Conservation (phyloP, 108 stramenopile species). For the Skeletonema costatum region DNA sequence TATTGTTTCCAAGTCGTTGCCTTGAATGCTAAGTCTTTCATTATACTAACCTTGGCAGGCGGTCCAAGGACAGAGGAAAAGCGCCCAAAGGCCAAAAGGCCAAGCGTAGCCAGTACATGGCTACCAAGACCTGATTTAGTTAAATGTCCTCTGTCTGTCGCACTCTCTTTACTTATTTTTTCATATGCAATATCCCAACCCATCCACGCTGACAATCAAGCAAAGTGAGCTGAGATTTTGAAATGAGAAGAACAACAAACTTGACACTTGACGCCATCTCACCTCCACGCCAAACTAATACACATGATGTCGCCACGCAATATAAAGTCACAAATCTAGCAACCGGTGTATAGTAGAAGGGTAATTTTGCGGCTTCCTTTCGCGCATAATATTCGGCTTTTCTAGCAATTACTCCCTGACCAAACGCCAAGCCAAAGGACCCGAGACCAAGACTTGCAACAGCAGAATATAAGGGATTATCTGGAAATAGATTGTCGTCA, state of each 20-base stretch:
- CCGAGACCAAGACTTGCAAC: conserved; percentile 18
- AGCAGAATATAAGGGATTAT: conserved; percentile 39
- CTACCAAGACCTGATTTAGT: conserved; percentile 50
- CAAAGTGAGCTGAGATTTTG: background rate
- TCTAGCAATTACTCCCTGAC: conserved; percentile 52
- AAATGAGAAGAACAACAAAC: background rate
- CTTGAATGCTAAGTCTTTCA: conserved; percentile 28
- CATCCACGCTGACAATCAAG: conserved; percentile 19
- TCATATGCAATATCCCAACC: too few species aligned
- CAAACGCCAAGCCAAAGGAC: conserved; percentile 40
- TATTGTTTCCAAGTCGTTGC: too few species aligned
- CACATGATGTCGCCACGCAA: conserved; percentile 53
- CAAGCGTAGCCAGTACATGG: conserved; percentile 46
- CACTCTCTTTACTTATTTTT: conserved; percentile 27
- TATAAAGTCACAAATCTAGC: conserved; percentile 62
- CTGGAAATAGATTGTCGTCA: conserved; percentile 69
- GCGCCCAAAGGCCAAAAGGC: conserved; percentile 49
- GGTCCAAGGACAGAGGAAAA: conserved; percentile 70
- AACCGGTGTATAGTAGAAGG: conserved; percentile 13
- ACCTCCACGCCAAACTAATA: conserved; percentile 73
- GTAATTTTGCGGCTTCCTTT: conserved; percentile 13
- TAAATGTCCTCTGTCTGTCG: conserved; percentile 36
- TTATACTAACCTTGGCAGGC: conserved; percentile 56
- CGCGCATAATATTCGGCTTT: conserved; percentile 30
- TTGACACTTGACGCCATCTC: conserved; percentile 39